Conservation (phyloP, 805 yeast species). For the Schizosaccharomyces japonicus region DNA sequence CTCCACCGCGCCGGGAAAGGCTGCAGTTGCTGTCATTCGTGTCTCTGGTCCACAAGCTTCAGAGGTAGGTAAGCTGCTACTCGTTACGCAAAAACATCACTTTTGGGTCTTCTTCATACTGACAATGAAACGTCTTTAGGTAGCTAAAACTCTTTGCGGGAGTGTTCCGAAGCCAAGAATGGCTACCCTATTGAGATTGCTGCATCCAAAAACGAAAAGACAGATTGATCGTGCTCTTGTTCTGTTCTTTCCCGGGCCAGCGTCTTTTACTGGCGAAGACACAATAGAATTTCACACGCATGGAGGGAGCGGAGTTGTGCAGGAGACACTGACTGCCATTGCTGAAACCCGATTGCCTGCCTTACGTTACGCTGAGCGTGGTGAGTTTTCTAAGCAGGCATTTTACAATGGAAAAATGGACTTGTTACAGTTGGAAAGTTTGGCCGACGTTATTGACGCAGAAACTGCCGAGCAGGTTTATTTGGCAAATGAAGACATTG, state of each 20-base stretch:
- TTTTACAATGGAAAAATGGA: conserved; percentile 67
- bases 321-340: conserved; percentile 28
- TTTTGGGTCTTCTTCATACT: conserved; percentile 5
- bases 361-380: conserved; percentile 67
- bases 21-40: conserved; percentile 74
- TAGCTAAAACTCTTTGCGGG: conserved; percentile 7
- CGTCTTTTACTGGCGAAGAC: conserved; percentile 83
- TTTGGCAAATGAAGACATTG: background rate
- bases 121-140: conserved; percentile 26
- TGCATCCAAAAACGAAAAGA: conserved; percentile 5
- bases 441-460: conserved; percentile 69
- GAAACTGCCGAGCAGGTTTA: conserved; percentile 62
- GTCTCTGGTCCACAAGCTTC: conserved; percentile 48
- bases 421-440: conserved; percentile 74
- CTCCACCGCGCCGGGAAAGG: conserved; percentile 55
- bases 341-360: conserved; percentile 7
- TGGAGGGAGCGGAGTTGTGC: conserved; percentile 74
- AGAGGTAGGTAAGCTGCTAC: conserved; percentile 10
- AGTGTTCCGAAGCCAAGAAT: conserved; percentile 6
- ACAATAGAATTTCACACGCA: conserved; percentile 71
- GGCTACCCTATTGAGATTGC: conserved; percentile 9
- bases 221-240: conserved; percentile 60
- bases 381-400: conserved; percentile 76
- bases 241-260: conserved; percentile 44
- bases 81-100: background rate